A percentile compares a stretch with the other conserved stretches of the same genome.
phyloP scores from a whole-genome alignment of 306 rosid genomes.

The Quercus aquifolioides region DNA sequence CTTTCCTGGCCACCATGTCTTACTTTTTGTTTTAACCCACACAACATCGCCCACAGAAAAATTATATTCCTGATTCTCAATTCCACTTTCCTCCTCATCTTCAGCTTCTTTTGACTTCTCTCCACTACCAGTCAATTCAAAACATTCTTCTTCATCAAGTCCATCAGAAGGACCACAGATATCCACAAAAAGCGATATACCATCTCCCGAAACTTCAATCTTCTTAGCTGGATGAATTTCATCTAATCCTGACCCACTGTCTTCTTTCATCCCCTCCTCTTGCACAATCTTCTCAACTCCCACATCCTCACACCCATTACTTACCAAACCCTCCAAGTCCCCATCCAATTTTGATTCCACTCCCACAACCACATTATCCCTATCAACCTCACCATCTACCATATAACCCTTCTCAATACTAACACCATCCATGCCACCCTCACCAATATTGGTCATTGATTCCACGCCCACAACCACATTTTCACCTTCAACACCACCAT shows the following conservation, averaged over 20 bases:
- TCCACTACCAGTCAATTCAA: neutral
- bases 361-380: conserved; percentile 8
- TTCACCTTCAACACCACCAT: conserved; percentile 4
- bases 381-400: conserved; percentile 8
- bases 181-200: conserved; percentile 37
- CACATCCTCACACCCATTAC: conserved; percentile 6
- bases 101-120: conserved; percentile 15
- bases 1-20: conserved; percentile 63
- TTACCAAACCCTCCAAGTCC: neutral
- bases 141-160: conserved; percentile 15
- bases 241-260: conserved; percentile 4
- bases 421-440: conserved; percentile 1
- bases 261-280: conserved; percentile 15
- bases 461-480: conserved; percentile 2
- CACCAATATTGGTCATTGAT: neutral
- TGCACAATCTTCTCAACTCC: conserved; percentile 2
- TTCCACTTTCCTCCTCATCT: conserved; percentile 5
- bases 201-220: conserved; percentile 30
- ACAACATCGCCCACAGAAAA: conserved; percentile 48
- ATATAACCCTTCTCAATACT: conserved; percentile 14
- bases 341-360: neutral
- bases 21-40: conserved; percentile 50
- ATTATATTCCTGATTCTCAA: conserved; percentile 11
- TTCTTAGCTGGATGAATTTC: conserved; percentile 12
- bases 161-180: conserved; percentile 25